Evolutionary conservation across 139 green algal genomes (phyloP).

Genomic region (Chlamydomonas asymmetrica): DNA sequence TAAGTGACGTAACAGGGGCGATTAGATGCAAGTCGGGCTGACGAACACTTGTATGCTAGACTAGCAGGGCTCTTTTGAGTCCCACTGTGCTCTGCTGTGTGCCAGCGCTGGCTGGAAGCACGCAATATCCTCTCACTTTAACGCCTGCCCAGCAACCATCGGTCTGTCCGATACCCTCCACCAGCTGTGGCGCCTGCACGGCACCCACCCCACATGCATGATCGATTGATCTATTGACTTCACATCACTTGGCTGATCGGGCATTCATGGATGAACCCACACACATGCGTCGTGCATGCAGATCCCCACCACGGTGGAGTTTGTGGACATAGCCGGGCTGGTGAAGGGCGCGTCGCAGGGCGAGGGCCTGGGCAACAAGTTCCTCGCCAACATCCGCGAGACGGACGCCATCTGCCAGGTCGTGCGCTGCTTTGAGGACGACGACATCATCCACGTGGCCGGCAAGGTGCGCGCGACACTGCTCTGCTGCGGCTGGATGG

Average conservation of each 20-base stretch:
- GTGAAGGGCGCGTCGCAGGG: conserved; percentile 89
- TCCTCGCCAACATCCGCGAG: conserved; percentile 96
- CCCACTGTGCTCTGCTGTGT: too few species aligned
- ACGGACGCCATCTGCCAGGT: conserved; percentile 94
- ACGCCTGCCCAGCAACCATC: not conserved
- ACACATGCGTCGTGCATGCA: conserved; percentile 22
- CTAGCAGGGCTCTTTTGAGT: too few species aligned
- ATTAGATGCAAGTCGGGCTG: too few species aligned
- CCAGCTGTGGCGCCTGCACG: not conserved
- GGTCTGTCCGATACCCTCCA: not conserved
- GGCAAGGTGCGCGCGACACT: conserved; percentile 77
- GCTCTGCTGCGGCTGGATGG: too few species aligned
- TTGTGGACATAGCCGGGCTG: conserved; percentile 98
- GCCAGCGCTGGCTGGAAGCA: not conserved
- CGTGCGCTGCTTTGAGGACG: conserved; percentile 96
- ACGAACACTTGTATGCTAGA: too few species aligned
- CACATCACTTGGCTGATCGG: too few species aligned
- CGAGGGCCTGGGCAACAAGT: conserved; percentile 97
- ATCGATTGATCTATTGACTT: not conserved
- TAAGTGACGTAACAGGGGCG: too few species aligned
- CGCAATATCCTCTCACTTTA: not conserved
- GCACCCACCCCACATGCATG: not conserved
- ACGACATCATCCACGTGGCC: conserved; percentile 92
- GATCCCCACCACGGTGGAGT: conserved; percentile 91
- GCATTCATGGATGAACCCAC: not conserved